Evolutionary conservation across 192 early-diverging fungal species (phyloP), one percentile per base, ranked within the genome.

Genomic region (Glomus cerebriforme): DNA sequence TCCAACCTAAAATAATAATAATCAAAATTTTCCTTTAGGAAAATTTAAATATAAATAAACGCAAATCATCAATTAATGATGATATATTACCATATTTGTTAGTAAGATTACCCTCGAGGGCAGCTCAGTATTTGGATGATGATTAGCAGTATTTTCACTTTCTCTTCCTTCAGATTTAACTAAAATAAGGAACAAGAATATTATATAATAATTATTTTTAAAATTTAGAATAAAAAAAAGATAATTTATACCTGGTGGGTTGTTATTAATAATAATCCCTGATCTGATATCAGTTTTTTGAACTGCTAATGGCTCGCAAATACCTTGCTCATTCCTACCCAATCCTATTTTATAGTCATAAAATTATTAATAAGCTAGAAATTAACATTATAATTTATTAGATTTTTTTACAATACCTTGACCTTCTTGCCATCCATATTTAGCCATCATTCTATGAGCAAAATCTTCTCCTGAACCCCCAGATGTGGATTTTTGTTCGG

Each of bases 41-140:
- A 22, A 13, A 27, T 2, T n/a, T 47, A 29, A 22, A 27, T 35
- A n/a, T 59, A 34, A 66, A 34, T 27, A 9, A 66, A 32, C 19
- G 37, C 17, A 24, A 58, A 35, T 37, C 5, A 73, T 58, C 6
- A 32, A 10, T 32, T 49, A 59, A 8, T 32, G 15, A 54, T 54
- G 1, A 54, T 54, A 7, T 27, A 31, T 59, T 69, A 78, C 92
- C 91, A 94, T 94, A 66, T 94, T 94, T 8, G 84, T 90, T n/a
- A 93, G 73, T 27, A 93, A 78, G 37, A 95, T 85, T 2, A 93
- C 90, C 45, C 29, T 66, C 0, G 86, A 83, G 1, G 72, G 80
- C 27, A 60, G 32, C 9, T 79, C 83, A 72, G 32, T 59, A 37
- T 64, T 37, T 59, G n/a, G 75, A 5, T 32, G 10, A 49, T n/a